Evolutionary conservation across 1,284 basidiomycete genomes (phyloP), one percentile per base, ranked within the genome.

Genomic region (Cryptococcus sp.): DNA sequence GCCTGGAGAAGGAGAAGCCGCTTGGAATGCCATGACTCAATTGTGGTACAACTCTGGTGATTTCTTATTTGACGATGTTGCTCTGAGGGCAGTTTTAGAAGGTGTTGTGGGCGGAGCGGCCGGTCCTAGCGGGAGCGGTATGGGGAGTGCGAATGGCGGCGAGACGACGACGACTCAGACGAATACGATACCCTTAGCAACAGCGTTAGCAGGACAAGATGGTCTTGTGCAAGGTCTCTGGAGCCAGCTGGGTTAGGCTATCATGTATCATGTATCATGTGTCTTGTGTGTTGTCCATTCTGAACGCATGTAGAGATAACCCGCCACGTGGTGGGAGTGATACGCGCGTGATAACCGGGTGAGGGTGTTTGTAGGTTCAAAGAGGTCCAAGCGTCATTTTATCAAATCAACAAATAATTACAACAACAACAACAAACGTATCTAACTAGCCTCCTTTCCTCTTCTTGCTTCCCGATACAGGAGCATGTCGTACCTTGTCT

Each of bases 1-100:
- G 55, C 55, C 0, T 57, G 58, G 22, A 4, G 29, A 34, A 7
- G 46, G 26, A 17, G 50, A 57, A 23, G 39, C 46, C 15, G 66
- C 66, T 15, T 70, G 67, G 67, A 65, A 67, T 53, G 65, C 65
- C 5, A 70, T 70, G 67, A 67, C 57, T n/a, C 62, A 66, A 52
- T 50, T 70, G 29, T 70, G 67, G 67, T 58, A 61, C 52, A 65
- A 70, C 52, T 62, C 60, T 23, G 64, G 64, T 15, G 64, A 66
- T 51, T 57, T 68, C 20, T 17, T 29, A 17, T 64, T 68, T 23
- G 65, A 63, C 37, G 65, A 64, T 29, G 46, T 25, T 10, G 53
- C 56, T 22, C 41, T 55, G 39, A 41, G 25, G 38, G 40, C 25
- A 19, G 46, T 16, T 23, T 22, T 19, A 4, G 11, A 41, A 26